Evolutionary conservation across 768 basidiomycete genomes (phyloP).

Genomic region (Russula sp.): DNA sequence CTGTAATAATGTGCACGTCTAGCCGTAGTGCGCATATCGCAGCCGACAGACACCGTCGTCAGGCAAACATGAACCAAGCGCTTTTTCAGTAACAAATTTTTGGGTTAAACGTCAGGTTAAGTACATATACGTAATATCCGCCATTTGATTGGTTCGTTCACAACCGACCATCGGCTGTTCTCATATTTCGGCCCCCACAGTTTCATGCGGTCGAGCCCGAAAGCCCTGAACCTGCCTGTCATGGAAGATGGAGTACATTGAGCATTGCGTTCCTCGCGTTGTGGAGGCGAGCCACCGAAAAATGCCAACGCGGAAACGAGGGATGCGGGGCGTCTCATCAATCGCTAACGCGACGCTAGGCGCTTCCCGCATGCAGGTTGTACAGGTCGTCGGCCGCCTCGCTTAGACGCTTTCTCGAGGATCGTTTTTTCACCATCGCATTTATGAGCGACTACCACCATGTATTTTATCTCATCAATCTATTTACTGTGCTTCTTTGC

Average conservation of each 20-base stretch:
- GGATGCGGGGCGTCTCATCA: neutral
- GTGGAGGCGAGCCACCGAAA: neutral
- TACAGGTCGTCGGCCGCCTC: constrained; percentile 2
- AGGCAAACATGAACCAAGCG: neutral
- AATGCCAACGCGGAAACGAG: neutral
- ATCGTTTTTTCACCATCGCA: neutral
- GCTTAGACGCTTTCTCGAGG: neutral
- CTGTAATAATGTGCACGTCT: neutral
- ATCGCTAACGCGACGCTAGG: neutral
- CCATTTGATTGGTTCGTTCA: constrained; percentile 19
- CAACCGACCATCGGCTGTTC: constrained; percentile 8
- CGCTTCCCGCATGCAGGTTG: constrained; percentile 4
- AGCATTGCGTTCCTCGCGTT: neutral
- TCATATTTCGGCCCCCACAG: neutral
- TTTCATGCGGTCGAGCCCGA: neutral
- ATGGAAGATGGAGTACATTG: neutral
- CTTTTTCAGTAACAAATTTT: neutral
- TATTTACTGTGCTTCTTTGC: neutral
- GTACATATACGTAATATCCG: neutral
- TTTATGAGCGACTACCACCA: neutral
- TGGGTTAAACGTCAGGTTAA: neutral
- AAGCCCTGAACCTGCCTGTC: neutral
- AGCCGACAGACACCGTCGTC: constrained; percentile 16
- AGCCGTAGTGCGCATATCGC: neutral
- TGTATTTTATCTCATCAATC: constrained; percentile 1